Base-by-base conservation (phyloP, 306 rosid species). In the Cicer judaicum region DNA sequence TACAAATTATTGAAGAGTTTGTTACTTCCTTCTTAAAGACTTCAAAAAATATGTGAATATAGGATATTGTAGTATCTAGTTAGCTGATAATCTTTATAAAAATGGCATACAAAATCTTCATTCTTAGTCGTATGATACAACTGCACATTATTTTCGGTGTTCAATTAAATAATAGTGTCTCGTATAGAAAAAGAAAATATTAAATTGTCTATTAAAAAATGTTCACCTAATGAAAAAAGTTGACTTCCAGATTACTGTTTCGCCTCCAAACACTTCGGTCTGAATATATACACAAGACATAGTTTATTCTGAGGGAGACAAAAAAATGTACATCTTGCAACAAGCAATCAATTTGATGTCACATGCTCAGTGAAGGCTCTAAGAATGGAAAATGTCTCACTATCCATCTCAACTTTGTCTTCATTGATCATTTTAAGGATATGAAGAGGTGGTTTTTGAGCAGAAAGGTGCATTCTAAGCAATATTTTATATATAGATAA, bases 401-500 rank as follows among this genome's bases (percentile, higher is more conserved):
- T 71, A 81, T 88, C 90, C 82, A 79, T 79, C 85, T 81, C 66
- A 68, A 88, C n/a, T 49, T 78, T 73, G 75, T 87, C 85, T 63
- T 81, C 62, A 39, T 80, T 85, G 77, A 91, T 88, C 92, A 91
- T 88, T 61, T 77, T 53, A 49, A 91, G 80, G 80, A 91, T 24
- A 60, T 72, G 88, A 56, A 36, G 52, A 55, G 82, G 86, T 10
- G 88, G 67, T 74, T 78, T 84, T 72, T 72, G 70, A 41, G 87
- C 81, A 75, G 74, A 78, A 78, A 78, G 63, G 71, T 73, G 85
- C 84, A 89, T 82, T 81, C 92, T 83, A 18, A 87, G 89, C 81
- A 89, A 76, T 48, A 76, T 73, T 73, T 87, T 89, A 60, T 87
- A 89, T 78, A 84, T 73, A 10, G 90, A 68, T 73, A 85, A 73